phyloP scores from a whole-genome alignment of 495 filamentous ascomycete genomes.

The Neurospora tetrasperma region DNA sequence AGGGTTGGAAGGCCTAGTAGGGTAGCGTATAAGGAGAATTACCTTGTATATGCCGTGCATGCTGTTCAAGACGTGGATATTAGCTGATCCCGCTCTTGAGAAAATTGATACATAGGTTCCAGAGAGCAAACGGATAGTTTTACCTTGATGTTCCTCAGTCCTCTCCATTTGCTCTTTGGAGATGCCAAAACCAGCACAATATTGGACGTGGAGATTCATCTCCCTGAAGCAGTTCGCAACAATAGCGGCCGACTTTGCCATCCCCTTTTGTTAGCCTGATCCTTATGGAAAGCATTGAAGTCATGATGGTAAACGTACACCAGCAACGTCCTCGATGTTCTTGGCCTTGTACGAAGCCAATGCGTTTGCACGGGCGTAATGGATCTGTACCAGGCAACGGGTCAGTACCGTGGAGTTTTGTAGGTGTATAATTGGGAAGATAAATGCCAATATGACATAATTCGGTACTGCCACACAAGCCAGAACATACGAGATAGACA shows the following conservation, averaged over 20 bases:
- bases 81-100: neutral
- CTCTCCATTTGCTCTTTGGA: conserved; percentile 61
- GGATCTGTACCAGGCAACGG: conserved; percentile 41
- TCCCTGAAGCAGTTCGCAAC: conserved; percentile 69
- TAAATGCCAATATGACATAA: neutral
- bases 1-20: neutral
- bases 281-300: neutral
- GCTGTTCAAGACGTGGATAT: conserved; percentile 27
- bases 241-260: conserved; percentile 53
- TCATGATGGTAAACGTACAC: conserved; percentile 27
- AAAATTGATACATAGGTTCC: neutral
- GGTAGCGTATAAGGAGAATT: neutral
- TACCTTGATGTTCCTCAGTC: conserved; percentile 64
- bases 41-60: conserved; percentile 61
- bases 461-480: neutral
- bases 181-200: conserved; percentile 74
- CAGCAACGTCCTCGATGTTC: conserved; percentile 59
- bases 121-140: neutral
- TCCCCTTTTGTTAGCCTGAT: neutral
- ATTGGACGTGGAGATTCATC: conserved; percentile 68
- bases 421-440: neutral
- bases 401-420: neutral
- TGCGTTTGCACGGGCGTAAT: conserved; percentile 78
- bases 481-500: conserved; percentile 59
- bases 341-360: conserved; percentile 75